Base-by-base conservation (phyloP, 352 stramenopile genomes). In the Globisporangium takayamanum region DNA sequence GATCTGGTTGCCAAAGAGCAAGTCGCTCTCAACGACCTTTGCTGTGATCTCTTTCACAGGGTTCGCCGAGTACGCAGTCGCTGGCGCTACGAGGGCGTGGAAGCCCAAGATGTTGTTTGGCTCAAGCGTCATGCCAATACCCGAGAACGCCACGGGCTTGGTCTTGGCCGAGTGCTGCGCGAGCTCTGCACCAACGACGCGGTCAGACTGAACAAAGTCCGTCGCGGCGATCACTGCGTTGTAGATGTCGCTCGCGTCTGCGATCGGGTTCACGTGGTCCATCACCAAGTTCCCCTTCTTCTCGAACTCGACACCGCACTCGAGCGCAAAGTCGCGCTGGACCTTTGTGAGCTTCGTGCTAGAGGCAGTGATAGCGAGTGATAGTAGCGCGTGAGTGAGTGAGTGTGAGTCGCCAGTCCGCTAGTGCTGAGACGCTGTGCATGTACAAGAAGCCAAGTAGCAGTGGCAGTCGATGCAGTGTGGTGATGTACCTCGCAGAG, bases 231-330 rank as follows among this genome's bases (percentile, higher is more conserved):
- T 73, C 33, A 86, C 65, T 28, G 85, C 77, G 68, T 96, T 89
- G 71, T 89, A 88, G 33, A 89, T 81, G 66, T 95, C 81, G 50
- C 53, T 52, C 22, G 61, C 64, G 52, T 87, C 76, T 1, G 55
- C 53, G 44, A 92, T 72, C n/a, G 77, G 68, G 28, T 77, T 80
- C 46, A 94, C 76, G 65, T 97, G 84, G 69, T 97, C 89, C 50
- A 97, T 77, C 57, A 97, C 87, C 28, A 89, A 60, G 57, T 78
- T 91, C 50, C 81, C 84, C 62, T 95, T 94, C 70, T 91, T 88
- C 63, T 95, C 82, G 60, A 90, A 92, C 64, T 94, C 77, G 53
- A 97, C 80, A 50, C 89, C 89, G 64, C 83, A 94, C 53, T 94
- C 84, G 51, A 90, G 70, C 39, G 86, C 83, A 62, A 97, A 92